Evolutionary conservation across 2,329 filamentous ascomycete species (phyloP).

Genomic region (Colletotrichum lindemuthianum): DNA sequence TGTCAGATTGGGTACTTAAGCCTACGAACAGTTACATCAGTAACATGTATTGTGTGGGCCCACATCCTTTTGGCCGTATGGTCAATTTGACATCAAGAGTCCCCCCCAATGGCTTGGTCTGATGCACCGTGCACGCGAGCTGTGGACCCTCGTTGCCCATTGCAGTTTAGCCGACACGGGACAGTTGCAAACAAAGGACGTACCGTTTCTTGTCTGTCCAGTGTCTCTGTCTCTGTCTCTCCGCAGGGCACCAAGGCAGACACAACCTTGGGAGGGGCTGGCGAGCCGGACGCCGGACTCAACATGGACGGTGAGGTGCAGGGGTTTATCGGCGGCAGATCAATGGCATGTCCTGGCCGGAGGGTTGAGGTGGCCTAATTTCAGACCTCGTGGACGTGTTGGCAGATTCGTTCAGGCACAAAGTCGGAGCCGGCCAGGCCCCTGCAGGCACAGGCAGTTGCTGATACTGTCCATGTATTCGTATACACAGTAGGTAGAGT

Average conservation of each 20-base stretch:
- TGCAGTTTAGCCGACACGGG: constrained; percentile 11
- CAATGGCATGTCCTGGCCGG: constrained; percentile 4
- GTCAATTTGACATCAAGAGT: no score
- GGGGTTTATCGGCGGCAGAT: constrained; percentile 2
- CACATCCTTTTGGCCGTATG: no score
- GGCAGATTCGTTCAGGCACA: constrained; percentile 14
- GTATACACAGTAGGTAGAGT: no score
- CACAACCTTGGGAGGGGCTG: neutral
- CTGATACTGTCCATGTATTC: no score
- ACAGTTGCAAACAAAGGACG: constrained; percentile 13
- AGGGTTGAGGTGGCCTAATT: constrained; percentile 22
- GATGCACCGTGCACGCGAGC: constrained; percentile 24
- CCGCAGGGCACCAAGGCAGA: neutral
- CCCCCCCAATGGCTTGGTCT: constrained; percentile 17
- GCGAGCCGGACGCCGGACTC: constrained; percentile 16
- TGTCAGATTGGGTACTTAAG: no score
- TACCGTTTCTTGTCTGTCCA: neutral
- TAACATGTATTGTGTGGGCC: no score
- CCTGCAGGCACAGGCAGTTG: neutral
- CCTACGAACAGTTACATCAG: no score
- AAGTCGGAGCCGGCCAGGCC: neutral
- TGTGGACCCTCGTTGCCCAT: constrained; percentile 18
- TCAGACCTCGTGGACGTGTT: constrained; percentile 2
- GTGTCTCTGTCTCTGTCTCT: neutral
- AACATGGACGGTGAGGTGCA: constrained; percentile 19